Conservation (phyloP, 768 basidiomycete genomes). For the Kwoniella mangroviensis region DNA sequence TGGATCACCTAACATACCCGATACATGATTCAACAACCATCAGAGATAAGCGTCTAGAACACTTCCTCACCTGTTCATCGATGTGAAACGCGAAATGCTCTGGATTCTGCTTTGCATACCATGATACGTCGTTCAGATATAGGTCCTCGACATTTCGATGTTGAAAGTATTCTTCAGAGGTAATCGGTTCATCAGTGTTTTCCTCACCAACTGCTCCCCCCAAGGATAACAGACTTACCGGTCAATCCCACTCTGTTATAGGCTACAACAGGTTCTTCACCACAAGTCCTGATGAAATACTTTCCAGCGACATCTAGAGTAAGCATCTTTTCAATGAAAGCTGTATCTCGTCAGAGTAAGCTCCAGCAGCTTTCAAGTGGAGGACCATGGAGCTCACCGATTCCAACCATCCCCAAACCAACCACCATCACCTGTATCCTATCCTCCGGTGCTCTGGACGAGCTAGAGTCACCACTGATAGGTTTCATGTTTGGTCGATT, state of each 20-base stretch:
- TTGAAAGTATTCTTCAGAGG: slow-evolving; percentile 64
- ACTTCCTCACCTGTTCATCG: slow-evolving; percentile 44
- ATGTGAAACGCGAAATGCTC: slow-evolving; percentile 61
- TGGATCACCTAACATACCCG: slow-evolving; percentile 18
- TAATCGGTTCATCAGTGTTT: not conserved
- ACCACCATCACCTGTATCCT: slow-evolving; percentile 58
- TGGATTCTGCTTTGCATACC: slow-evolving; percentile 68
- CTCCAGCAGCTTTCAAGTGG: not conserved
- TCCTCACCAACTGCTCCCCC: too few species aligned
- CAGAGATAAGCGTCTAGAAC: not conserved
- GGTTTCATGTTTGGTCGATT: slow-evolving; percentile 1
- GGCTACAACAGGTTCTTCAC: slow-evolving; percentile 62
- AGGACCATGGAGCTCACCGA: slow-evolving; percentile 46
- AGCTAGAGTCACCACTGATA: not conserved
- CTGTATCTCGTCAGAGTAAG: slow-evolving; percentile 45
- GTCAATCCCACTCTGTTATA: slow-evolving; percentile 60
- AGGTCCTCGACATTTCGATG: slow-evolving; percentile 67
- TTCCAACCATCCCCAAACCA: slow-evolving; percentile 70
- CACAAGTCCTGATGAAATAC: slow-evolving; percentile 67
- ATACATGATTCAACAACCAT: not conserved
- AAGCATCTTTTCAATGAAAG: slow-evolving; percentile 73
- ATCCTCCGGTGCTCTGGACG: not conserved
- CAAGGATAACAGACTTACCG: slow-evolving; percentile 10
- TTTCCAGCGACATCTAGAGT: slow-evolving; percentile 63
- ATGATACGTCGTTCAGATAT: slow-evolving; percentile 66